Conservation (phyloP, 179 eudicot genomes). For the Beta lomatogona region DNA sequence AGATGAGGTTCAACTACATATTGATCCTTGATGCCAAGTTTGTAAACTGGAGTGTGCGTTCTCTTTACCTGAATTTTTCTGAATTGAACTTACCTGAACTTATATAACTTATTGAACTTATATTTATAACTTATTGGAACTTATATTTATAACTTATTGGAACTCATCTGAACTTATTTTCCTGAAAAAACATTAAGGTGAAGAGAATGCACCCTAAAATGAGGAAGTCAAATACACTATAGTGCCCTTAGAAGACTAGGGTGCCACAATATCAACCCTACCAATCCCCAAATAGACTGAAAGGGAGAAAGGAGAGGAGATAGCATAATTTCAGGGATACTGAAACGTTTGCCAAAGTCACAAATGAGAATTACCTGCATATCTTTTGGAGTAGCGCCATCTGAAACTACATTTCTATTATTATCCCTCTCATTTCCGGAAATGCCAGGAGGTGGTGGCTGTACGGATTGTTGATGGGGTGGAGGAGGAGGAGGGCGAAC, state of each 20-base stretch:
- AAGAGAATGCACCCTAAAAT: no score
- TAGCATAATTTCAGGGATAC: neutral
- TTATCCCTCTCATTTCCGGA: slow-evolving; percentile 50
- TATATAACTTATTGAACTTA: no score
- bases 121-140: no score
- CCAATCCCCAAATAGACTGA: neutral
- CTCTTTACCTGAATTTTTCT: no score
- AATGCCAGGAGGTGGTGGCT: slow-evolving; percentile 81
- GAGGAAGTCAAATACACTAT: neutral
- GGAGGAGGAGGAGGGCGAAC: slow-evolving; percentile 70
- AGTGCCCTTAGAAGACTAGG: neutral
- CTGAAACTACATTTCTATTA: slow-evolving; percentile 41
- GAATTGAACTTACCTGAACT: no score
- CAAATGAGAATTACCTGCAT: slow-evolving; percentile 45
- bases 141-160: no score
- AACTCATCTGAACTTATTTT: no score
- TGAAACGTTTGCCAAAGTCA: neutral
- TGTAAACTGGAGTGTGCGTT: neutral
- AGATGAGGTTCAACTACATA: neutral
- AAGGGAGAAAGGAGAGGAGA: neutral
- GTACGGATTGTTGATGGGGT: slow-evolving; percentile 49
- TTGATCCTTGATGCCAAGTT: neutral
- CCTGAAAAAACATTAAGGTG: no score
- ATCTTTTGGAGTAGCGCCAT: slow-evolving; percentile 42
- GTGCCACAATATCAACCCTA: neutral